phyloP scores from a whole-genome alignment of 192 early-diverging fungal genomes.

The Dispira simplex region DNA sequence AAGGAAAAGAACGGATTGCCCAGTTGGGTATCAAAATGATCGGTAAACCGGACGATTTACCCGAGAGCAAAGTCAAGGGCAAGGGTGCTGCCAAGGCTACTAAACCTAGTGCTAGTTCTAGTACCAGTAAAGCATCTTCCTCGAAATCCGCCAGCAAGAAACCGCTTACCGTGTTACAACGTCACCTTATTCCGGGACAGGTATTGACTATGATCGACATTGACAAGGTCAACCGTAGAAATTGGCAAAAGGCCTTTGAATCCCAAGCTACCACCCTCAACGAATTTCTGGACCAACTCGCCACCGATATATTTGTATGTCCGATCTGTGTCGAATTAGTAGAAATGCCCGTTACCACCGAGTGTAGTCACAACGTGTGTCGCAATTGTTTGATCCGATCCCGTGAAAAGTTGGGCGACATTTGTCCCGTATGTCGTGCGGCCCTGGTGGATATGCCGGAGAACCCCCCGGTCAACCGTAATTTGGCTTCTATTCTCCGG shows the following conservation, averaged over 20 bases:
- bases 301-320: constrained; percentile 19
- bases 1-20: constrained; percentile 27
- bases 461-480: constrained; percentile 14
- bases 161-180: constrained; percentile 2
- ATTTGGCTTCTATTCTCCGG: constrained; percentile 18
- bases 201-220: constrained; percentile 20
- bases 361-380: constrained; percentile 27
- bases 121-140: background rate
- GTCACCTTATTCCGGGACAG: constrained; percentile 13
- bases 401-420: constrained; percentile 16
- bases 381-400: constrained; percentile 18
- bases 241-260: constrained; percentile 18
- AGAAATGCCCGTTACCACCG: constrained; percentile 20
- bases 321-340: constrained; percentile 27
- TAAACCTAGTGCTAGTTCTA: background rate
- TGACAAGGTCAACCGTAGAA: constrained; percentile 20
- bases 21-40: constrained; percentile 28
- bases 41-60: constrained; percentile 10
- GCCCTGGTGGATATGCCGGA: background rate
- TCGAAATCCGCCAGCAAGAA: background rate
- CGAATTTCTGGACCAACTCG: constrained; percentile 18
- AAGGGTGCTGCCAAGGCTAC: background rate
- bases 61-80: background rate
- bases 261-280: constrained; percentile 12
- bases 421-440: constrained; percentile 22